Conservation (phyloP, 2,329 filamentous ascomycete species). For the Aquanectria penicillioides region DNA sequence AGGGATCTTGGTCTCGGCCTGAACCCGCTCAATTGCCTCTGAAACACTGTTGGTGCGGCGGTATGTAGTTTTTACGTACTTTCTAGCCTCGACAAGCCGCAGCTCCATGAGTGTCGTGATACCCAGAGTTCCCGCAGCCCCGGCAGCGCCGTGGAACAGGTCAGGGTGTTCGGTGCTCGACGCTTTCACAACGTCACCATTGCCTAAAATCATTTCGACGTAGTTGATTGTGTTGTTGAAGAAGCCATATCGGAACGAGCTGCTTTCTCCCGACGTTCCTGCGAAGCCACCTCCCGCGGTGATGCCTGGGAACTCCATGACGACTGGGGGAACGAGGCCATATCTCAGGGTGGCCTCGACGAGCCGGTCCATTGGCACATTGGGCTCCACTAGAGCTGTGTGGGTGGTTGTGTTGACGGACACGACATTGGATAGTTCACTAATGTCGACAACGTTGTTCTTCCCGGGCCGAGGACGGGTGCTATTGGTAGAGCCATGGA, state of each 20-base stretch:
- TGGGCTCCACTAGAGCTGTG: constrained; percentile 67
- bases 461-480: constrained; percentile 62
- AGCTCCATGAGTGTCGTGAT: constrained; percentile 70
- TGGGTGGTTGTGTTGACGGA: constrained; percentile 6
- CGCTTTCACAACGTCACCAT: constrained; percentile 63
- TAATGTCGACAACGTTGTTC: constrained; percentile 34
- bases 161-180: constrained; percentile 59
- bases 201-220: constrained; percentile 71
- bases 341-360: constrained; percentile 65
- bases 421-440: constrained; percentile 27
- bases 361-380: constrained; percentile 74
- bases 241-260: constrained; percentile 72
- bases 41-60: constrained; percentile 52
- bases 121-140: constrained; percentile 68
- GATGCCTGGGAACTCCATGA: constrained; percentile 78
- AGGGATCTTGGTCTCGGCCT: constrained; percentile 22
- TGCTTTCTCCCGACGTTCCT: constrained; percentile 74
- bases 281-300: constrained; percentile 74
- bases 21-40: constrained; percentile 55
- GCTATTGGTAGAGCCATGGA: constrained; percentile 78
- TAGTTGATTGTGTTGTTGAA: constrained; percentile 71
- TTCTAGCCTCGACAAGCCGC: constrained; percentile 61
- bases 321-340: constrained; percentile 69
- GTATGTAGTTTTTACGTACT: constrained; percentile 67
- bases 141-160: constrained; percentile 68